These are phyloP conservation scores for Arabis alpina DNA, from an alignment of 345 rosid genomes.

Conservation along the genomic window DNA sequence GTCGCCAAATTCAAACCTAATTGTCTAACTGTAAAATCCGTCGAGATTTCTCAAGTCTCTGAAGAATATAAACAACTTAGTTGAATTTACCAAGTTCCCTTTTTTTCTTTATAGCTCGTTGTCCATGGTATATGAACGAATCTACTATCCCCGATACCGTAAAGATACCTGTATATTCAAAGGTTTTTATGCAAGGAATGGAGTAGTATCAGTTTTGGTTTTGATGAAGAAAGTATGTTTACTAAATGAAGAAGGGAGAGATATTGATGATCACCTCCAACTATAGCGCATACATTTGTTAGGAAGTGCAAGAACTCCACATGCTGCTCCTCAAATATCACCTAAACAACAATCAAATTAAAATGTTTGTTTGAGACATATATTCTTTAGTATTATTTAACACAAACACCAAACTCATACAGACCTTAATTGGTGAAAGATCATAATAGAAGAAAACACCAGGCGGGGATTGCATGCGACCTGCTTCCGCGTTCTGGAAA, in stretches of 20 bases:
- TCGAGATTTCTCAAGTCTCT: constrained; percentile 11
- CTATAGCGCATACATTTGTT: constrained; percentile 77
- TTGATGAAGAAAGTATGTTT: not conserved
- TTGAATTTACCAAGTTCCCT: constrained; percentile 79
- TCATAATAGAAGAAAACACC: constrained; percentile 95
- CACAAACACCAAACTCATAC: not conserved
- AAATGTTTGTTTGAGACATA: not conserved
- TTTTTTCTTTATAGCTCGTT: constrained; percentile 82
- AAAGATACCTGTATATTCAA: constrained; percentile 56
- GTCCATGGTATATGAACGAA: constrained; percentile 81
- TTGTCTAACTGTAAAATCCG: constrained; percentile 27
- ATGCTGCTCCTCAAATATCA: constrained; percentile 74
- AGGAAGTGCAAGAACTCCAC: constrained; percentile 81
- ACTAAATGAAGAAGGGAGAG: not conserved
- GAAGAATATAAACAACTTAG: constrained; percentile 36
- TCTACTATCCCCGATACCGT: constrained; percentile 85
- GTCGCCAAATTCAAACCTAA: constrained; percentile 29
- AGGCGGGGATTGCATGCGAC: constrained; percentile 51
- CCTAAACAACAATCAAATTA: constrained; percentile 47
- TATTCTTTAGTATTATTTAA: not conserved
- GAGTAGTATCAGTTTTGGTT: not conserved
- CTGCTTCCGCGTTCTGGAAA: constrained; percentile 60
- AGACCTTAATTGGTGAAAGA: constrained; percentile 86
- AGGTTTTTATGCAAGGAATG: not conserved
- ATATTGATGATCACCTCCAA: constrained; percentile 59